phyloP scores from a whole-genome alignment of 2,329 filamentous ascomycete genomes.

The Graphilbum fragrans region DNA sequence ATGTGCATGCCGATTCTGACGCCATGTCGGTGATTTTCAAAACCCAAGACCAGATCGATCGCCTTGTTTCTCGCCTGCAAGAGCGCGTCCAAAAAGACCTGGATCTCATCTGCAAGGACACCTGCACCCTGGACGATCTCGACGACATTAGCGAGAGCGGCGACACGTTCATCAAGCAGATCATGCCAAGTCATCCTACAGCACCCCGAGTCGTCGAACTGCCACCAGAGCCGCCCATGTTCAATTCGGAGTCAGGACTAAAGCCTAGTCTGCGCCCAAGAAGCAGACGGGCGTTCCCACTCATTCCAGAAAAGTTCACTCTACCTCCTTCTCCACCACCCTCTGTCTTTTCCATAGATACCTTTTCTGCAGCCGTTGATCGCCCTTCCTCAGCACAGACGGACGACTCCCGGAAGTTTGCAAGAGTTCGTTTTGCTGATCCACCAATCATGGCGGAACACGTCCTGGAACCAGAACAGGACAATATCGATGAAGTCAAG shows the following conservation, averaged over 20 bases:
- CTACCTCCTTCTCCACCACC: background rate
- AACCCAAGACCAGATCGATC: constrained; percentile 23
- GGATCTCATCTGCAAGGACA: constrained; percentile 37
- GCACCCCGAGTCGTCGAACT: constrained; percentile 9
- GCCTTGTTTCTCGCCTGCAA: constrained; percentile 26
- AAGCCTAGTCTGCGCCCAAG: background rate
- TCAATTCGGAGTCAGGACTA: background rate
- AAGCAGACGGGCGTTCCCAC: background rate
- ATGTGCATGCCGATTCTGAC: constrained; percentile 20
- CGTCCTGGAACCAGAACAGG: background rate
- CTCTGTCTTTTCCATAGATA: no score
- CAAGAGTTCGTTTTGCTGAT: constrained; percentile 5
- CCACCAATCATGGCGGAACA: background rate
- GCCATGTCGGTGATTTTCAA: constrained; percentile 10
- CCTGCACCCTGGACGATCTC: constrained; percentile 29
- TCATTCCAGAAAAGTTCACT: background rate
- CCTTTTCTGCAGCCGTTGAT: no score
- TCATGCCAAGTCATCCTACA: background rate
- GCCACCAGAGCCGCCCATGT: constrained; percentile 1
- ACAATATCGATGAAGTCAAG: no score
- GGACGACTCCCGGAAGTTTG: background rate
- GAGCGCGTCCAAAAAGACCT: constrained; percentile 34
- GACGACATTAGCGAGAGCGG: constrained; percentile 12
- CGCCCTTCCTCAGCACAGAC: no score
- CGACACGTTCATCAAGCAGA: background rate